Base-by-base conservation (phyloP, 176 grass and related monocot genomes). In the Saccharum officinarum region DNA sequence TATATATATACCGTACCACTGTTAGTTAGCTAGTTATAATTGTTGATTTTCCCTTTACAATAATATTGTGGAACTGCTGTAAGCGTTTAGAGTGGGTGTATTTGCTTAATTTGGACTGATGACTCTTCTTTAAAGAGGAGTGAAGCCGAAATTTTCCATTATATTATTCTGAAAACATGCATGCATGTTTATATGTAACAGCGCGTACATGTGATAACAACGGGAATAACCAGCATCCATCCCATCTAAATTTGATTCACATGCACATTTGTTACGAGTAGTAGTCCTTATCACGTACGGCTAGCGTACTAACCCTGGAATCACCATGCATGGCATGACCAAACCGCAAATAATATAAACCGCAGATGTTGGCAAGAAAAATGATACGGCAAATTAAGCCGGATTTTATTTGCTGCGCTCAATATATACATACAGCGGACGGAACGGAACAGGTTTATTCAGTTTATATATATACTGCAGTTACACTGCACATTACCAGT, bases 201-300 rank as follows among this genome's bases (percentile, higher is more conserved):
- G 3, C 40, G 40, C 38, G 42, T 36, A 36, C 80, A 83, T 83
- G 74, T 78, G 80, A 78, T 88, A 42, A 78, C 78, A 34, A 77
- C 14, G 26, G 37, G 18, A 75, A 39, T 75, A 67, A 86, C 28
- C 33, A 75, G 45, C 8, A 10, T n/a, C 1, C 33, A 15, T 34
- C n/a, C 10, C 76, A 25, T 37, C 22, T 75, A 81, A 46, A 42
- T 12, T 40, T 37, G 17, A 23, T 70, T 88, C 40, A 63, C 78
- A 31, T 62, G 6, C 7, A 14, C 60, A 38, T 26, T 17, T 60
- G 12, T 23, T 4, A 12, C 8, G 64, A 67, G 7, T 13, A 42
- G 15, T n/a, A n/a, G n/a, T 33, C 6, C 9, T 66, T 12, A 25
- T 78, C 57, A 28, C 25, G 36, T n/a, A n/a, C n/a, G n/a, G 41